Evolutionary conservation across 345 rosid species (phyloP).

Genomic region (Ceriops tagal): DNA sequence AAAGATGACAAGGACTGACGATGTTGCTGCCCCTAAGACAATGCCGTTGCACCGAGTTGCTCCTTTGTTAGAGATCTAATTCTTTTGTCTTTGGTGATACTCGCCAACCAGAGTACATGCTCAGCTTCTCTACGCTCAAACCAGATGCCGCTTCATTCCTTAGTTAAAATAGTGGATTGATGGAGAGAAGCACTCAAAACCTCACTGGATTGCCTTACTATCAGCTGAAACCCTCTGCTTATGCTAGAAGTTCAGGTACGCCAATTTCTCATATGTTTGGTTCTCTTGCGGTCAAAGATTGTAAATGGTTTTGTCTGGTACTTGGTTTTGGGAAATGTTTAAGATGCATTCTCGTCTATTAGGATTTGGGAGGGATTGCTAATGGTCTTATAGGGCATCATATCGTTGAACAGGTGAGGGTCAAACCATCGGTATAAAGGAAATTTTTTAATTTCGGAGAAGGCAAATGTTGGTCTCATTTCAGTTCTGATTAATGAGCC

Average conservation of each 20-base stretch:
- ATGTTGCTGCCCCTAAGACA: slow-evolving; percentile 33
- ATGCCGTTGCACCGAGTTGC: slow-evolving; percentile 43
- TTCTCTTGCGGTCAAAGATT: slow-evolving; percentile 3
- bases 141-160: slow-evolving; percentile 33
- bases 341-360: no score
- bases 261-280: background rate
- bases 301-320: slow-evolving; percentile 10
- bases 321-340: slow-evolving; percentile 18
- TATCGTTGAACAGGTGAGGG: background rate
- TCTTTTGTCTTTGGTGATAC: slow-evolving; percentile 27
- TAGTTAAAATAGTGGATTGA: slow-evolving; percentile 29
- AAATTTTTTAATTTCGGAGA: slow-evolving; percentile 12
- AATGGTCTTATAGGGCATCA: background rate
- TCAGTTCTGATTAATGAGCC: background rate
- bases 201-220: slow-evolving; percentile 28
- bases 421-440: background rate
- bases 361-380: no score
- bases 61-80: slow-evolving; percentile 51
- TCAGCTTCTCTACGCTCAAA: slow-evolving; percentile 52
- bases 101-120: slow-evolving; percentile 45
- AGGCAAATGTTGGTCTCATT: background rate
- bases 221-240: slow-evolving; percentile 26
- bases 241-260: slow-evolving; percentile 42
- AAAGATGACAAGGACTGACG: slow-evolving; percentile 39
- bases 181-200: slow-evolving; percentile 31